These are phyloP conservation scores for Volutella citrinella DNA, from an alignment of 2,329 filamentous ascomycete species.

Conservation along the genomic window DNA sequence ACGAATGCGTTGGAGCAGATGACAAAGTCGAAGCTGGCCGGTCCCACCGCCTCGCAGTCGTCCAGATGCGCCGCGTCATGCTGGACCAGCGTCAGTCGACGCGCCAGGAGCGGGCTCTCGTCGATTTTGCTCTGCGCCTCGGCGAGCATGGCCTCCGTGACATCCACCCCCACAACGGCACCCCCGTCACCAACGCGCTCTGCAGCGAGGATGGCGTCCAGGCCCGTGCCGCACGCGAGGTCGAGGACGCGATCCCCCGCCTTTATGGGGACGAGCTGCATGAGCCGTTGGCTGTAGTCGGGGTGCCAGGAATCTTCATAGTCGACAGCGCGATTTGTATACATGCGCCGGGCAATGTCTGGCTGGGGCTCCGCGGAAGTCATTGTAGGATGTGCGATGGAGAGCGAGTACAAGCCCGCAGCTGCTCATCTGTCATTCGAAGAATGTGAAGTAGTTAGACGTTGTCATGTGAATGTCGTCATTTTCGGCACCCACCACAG, in stretches of 20 bases:
- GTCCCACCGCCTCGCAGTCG: slow-evolving; percentile 13
- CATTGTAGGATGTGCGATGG: too few species aligned
- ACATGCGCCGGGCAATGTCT: slow-evolving; percentile 26
- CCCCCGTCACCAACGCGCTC: slow-evolving; percentile 23
- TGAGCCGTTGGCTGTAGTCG: slow-evolving; percentile 28
- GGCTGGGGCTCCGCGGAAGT: too few species aligned
- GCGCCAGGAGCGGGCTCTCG: slow-evolving; percentile 11
- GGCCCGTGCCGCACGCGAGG: slow-evolving; percentile 34
- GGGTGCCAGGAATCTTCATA: slow-evolving; percentile 35
- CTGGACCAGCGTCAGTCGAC: slow-evolving; percentile 21
- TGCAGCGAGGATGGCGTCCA: slow-evolving; percentile 29
- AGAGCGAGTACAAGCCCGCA: too few species aligned
- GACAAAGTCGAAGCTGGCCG: slow-evolving; percentile 27
- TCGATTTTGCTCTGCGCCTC: slow-evolving; percentile 22
- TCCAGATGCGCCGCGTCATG: slow-evolving; percentile 28
- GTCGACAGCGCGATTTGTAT: slow-evolving; percentile 25
- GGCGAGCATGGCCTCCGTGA: slow-evolving; percentile 29
- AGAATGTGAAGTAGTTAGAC: too few species aligned
- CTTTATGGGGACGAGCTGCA: slow-evolving; percentile 20
- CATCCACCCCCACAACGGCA: slow-evolving; percentile 29
- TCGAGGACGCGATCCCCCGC: slow-evolving; percentile 27
- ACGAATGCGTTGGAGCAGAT: slow-evolving; percentile 35
- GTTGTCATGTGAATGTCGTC: too few species aligned
- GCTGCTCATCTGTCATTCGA: too few species aligned
- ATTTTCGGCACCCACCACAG: too few species aligned